Percentiles rank a stretch among this genome's conserved stretches.
Evolutionary conservation across 495 filamentous ascomycete species (phyloP).

Genomic region (Aspergillus avenaceus): DNA sequence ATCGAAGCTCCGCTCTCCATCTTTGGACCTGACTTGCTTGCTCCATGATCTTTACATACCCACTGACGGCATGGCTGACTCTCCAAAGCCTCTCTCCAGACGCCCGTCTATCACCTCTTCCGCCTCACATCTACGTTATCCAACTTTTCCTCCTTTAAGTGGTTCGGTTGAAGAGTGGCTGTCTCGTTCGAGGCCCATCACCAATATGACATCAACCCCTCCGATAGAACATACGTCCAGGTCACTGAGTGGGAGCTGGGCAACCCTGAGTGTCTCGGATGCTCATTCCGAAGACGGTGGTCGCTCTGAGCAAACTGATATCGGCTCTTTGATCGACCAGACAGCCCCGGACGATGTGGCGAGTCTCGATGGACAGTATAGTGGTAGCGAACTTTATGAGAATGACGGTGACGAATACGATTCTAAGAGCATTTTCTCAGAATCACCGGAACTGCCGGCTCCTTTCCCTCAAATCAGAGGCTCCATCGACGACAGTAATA

Average conservation of each 20-base stretch:
- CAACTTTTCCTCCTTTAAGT: slow-evolving; percentile 41
- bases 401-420: slow-evolving; percentile 28
- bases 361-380: slow-evolving; percentile 42
- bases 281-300: slow-evolving; percentile 42
- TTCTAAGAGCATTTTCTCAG: slow-evolving; percentile 28
- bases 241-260: slow-evolving; percentile 46
- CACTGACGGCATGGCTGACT: slow-evolving; percentile 36
- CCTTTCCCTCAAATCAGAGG: slow-evolving; percentile 31
- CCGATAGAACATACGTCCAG: slow-evolving; percentile 19
- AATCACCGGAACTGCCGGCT: slow-evolving; percentile 39
- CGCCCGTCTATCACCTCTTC: slow-evolving; percentile 23
- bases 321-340: slow-evolving; percentile 43
- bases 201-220: slow-evolving; percentile 37
- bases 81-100: slow-evolving; percentile 32
- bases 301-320: slow-evolving; percentile 43
- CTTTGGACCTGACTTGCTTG: slow-evolving; percentile 13
- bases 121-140: slow-evolving; percentile 38
- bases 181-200: slow-evolving; percentile 41
- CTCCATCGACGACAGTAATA: slow-evolving; percentile 39
- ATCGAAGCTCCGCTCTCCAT: slow-evolving; percentile 13
- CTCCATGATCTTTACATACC: slow-evolving; percentile 21
- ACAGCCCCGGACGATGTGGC: slow-evolving; percentile 43
- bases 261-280: slow-evolving; percentile 43
- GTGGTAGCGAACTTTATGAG: slow-evolving; percentile 32
- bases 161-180: slow-evolving; percentile 47